Conservation (phyloP, 2,329 filamentous ascomycete genomes). For the Exophiala viscosa region DNA sequence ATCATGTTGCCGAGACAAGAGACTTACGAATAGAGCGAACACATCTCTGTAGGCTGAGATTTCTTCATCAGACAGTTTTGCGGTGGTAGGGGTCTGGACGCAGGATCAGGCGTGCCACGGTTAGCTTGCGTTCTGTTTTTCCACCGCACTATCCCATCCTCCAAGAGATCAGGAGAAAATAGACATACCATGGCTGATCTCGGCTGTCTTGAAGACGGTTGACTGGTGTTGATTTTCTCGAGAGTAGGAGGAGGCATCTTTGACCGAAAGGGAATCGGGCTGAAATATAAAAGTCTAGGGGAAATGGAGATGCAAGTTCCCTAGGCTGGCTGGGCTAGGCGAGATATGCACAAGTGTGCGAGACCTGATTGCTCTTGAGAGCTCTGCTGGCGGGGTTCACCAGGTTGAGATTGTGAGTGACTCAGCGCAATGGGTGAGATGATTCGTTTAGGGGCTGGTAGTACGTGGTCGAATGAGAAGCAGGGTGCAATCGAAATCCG, state of each 20-base stretch:
- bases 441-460: too few species aligned
- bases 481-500: too few species aligned
- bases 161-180: background rate
- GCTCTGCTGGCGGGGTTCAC: too few species aligned
- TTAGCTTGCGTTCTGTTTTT: constrained; percentile 4
- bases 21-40: constrained; percentile 33
- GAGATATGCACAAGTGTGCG: background rate
- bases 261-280: constrained; percentile 3
- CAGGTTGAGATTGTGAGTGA: too few species aligned
- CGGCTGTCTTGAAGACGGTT: constrained; percentile 1
- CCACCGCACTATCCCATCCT: background rate
- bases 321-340: background rate
- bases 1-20: too few species aligned
- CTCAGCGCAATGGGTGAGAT: too few species aligned
- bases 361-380: background rate
- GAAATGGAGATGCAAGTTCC: background rate
- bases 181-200: constrained; percentile 17
- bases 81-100: constrained; percentile 16
- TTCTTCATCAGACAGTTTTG: constrained; percentile 28
- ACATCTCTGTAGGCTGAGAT: constrained; percentile 30
- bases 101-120: constrained; percentile 1
- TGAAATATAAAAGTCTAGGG: constrained; percentile 4
- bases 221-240: constrained; percentile 18
- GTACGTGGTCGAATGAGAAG: too few species aligned
- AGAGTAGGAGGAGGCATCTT: constrained; percentile 15